Percentiles rank a stretch among this genome's conserved stretches.
Evolutionary conservation across 2,329 filamentous ascomycete genomes (phyloP).

Genomic region (Paecilomyces fulvus): DNA sequence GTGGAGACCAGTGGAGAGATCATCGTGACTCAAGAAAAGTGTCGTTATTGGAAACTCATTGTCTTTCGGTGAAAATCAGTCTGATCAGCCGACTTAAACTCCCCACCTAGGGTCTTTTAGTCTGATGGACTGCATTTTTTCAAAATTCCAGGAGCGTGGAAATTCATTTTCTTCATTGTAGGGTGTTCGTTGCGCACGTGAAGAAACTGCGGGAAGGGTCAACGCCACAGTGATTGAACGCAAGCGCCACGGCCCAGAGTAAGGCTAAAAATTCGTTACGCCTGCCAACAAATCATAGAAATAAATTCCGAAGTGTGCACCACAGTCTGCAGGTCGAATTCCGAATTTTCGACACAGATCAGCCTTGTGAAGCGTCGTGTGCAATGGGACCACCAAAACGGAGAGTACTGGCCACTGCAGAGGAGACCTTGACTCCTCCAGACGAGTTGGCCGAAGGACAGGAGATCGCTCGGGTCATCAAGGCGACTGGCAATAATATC

Average conservation of each 20-base stretch:
- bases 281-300: background rate
- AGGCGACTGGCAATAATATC: constrained; percentile 80
- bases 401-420: constrained; percentile 66
- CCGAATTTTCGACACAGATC: background rate
- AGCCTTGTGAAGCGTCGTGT: background rate
- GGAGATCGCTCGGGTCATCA: constrained; percentile 66
- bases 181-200: background rate
- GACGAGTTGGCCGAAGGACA: constrained; percentile 42
- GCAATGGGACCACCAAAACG: constrained; percentile 70
- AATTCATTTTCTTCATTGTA: background rate
- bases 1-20: background rate
- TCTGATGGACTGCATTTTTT: background rate
- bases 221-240: background rate
- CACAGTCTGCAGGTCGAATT: background rate
- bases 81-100: background rate
- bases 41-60: background rate
- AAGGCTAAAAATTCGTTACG: background rate
- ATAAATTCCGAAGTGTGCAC: background rate
- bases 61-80: background rate
- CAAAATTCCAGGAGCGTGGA: background rate
- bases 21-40: background rate
- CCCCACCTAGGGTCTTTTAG: background rate
- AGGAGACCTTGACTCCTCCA: constrained; percentile 60
- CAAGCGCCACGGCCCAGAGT: background rate
- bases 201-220: background rate